Base-by-base conservation (phyloP, 2,329 filamentous ascomycete species). In the Talaromyces sp. region DNA sequence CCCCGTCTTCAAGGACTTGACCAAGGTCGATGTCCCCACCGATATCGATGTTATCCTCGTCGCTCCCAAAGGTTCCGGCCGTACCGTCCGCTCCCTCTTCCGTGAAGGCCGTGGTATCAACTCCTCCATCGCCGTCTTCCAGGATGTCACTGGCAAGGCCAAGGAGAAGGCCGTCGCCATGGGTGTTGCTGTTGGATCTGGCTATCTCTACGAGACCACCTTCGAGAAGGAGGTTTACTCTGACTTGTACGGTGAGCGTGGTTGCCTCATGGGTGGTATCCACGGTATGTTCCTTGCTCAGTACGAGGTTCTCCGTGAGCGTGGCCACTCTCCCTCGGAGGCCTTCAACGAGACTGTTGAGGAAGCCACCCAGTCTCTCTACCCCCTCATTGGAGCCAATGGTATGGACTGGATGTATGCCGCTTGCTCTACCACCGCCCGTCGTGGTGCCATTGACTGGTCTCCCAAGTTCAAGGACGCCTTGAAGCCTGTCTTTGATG, bases 341-440 rank as follows among this genome's bases (percentile, higher is more conserved):
- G 95, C 95, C 70, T 99, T 99, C 90, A 99, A 99, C 88, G 95
- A 99, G 92, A 99, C 95, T 70, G 95, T 99, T 71, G 95, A 99
- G 87, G 95, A 99, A 87, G 95, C 95, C 69, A 99, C 95, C 60
- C 95, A 99, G 87, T 92, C 87, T 70, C 85, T 99, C 76, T 99
- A 99, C 87, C 95, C 95, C 68, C 86, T 99, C 76, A 99, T 99
- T 76, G 95, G 93, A 76, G 87, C 86, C 82, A 90, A 98, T 83
- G 95, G 95, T 76, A 98, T 99, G 95, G 95, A 99, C 86, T 99
- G 96, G 92, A 99, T 99, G 95, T 99, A 96, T 85, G 93, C 93
- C 79, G 95, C 95, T 71, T 99, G 95, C 90, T 98, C 93, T 68
- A 99, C 95, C 77, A 99, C 95, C 64, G 95, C 95, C 76, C 92